Evolutionary conservation across 768 basidiomycete species (phyloP).

Genomic region (Dioszegia aurantiaca): DNA sequence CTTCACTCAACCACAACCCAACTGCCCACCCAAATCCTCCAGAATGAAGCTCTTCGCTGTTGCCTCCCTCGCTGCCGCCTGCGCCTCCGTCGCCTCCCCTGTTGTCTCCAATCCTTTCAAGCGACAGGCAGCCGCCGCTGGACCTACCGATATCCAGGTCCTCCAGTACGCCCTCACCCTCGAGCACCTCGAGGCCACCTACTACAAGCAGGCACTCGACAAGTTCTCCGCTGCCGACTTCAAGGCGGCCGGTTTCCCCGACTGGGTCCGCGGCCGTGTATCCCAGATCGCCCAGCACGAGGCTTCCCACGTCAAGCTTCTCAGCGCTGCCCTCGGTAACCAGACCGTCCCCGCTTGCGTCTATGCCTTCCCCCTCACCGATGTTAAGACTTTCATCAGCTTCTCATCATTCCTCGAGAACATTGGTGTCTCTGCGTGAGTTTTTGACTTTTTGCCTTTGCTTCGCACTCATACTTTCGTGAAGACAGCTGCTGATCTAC

Average conservation of each 20-base stretch:
- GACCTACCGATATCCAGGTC: constrained; percentile 19
- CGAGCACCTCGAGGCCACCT: constrained; percentile 46
- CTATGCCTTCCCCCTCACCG: constrained; percentile 62
- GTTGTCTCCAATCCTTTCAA: neutral
- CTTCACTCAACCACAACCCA: neutral
- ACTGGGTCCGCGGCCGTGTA: constrained; percentile 57
- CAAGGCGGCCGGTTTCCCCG: constrained; percentile 54
- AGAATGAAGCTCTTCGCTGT: constrained; percentile 25
- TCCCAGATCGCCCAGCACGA: constrained; percentile 62
- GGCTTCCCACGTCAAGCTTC: constrained; percentile 59
- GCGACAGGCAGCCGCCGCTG: constrained; percentile 5
- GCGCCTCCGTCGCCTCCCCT: constrained; percentile 26
- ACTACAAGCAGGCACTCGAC: constrained; percentile 51
- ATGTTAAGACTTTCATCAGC: constrained; percentile 58
- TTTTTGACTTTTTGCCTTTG: too few species aligned
- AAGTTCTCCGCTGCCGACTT: constrained; percentile 59
- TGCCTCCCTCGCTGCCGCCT: constrained; percentile 18
- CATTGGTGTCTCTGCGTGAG: constrained; percentile 61
- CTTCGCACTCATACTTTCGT: too few species aligned
- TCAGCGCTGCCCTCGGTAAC: constrained; percentile 57
- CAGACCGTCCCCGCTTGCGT: constrained; percentile 59
- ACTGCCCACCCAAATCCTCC: neutral
- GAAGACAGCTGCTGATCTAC: too few species aligned
- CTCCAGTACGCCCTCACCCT: constrained; percentile 49
- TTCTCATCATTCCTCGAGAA: constrained; percentile 60